Evolutionary conservation across 108 stramenopile genomes (phyloP).

Genomic region (Nitzschia putrida): DNA sequence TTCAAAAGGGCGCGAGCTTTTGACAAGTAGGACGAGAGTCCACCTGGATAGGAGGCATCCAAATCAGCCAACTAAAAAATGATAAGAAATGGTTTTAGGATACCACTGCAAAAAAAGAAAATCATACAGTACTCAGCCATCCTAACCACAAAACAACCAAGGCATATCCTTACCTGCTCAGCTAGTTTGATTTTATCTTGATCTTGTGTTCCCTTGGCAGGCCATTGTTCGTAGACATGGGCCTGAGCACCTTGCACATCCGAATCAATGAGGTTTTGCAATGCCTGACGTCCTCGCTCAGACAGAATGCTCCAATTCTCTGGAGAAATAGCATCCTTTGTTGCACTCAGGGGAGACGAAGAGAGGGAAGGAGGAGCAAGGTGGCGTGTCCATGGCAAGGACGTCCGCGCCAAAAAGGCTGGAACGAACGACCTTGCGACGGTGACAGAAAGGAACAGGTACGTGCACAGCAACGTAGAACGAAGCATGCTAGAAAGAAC

Average conservation of each 20-base stretch:
- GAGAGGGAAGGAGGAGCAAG: no score
- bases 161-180: conserved; percentile 66
- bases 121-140: neutral
- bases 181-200: conserved; percentile 70
- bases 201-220: conserved; percentile 73
- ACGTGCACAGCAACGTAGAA: no score
- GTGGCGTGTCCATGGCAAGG: no score
- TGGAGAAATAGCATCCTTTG: conserved; percentile 17
- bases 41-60: conserved; percentile 93
- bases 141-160: neutral
- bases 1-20: conserved; percentile 86
- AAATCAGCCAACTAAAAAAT: conserved; percentile 73
- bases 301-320: conserved; percentile 71
- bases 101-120: neutral
- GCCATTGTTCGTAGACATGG: conserved; percentile 92
- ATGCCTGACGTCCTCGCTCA: conserved; percentile 60
- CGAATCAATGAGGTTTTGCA: conserved; percentile 55
- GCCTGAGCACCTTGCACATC: conserved; percentile 58
- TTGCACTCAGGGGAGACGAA: no score
- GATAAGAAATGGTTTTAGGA: neutral
- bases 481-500: no score
- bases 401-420: no score
- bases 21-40: conserved; percentile 83
- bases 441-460: no score
- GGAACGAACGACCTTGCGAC: no score